These are phyloP conservation scores for Thermomucor indicae-seudaticae DNA, from an alignment of 371 early-diverging fungal species.

Conservation along the genomic window DNA sequence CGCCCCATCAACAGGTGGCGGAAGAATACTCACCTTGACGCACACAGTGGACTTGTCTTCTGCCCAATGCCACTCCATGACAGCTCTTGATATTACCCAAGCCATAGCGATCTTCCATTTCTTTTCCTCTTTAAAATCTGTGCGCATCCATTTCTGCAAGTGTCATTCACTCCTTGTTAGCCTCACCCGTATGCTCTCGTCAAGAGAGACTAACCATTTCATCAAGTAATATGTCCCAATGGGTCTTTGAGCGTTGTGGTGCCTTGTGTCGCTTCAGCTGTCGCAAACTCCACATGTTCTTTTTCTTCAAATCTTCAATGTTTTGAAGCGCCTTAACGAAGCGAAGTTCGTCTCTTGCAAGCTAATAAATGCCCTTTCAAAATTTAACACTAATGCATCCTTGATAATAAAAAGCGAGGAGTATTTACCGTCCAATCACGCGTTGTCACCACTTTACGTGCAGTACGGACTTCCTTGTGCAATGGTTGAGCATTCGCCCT, in stretches of 20 bases:
- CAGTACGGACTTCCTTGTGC: constrained; percentile 57
- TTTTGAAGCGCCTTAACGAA: constrained; percentile 66
- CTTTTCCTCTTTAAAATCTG: constrained; percentile 84
- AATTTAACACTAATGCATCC: constrained; percentile 11
- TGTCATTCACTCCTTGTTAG: not conserved
- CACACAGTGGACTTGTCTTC: constrained; percentile 69
- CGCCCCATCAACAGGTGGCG: not conserved
- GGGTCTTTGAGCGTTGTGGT: constrained; percentile 70
- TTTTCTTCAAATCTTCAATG: constrained; percentile 77
- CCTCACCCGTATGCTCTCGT: not conserved
- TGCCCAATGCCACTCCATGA: constrained; percentile 80
- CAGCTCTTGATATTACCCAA: constrained; percentile 62
- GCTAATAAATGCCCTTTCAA: constrained; percentile 22
- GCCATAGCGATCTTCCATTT: constrained; percentile 83
- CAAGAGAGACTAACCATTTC: constrained; percentile 66
- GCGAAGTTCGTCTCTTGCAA: constrained; percentile 81
- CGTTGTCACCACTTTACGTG: constrained; percentile 69
- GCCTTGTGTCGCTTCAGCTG: constrained; percentile 74
- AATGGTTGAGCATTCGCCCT: constrained; percentile 69
- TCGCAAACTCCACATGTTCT: constrained; percentile 75
- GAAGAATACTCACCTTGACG: constrained; percentile 41
- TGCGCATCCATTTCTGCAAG: constrained; percentile 75
- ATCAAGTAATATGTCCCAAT: constrained; percentile 86
- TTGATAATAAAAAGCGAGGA: constrained; percentile 43
- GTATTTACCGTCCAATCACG: constrained; percentile 78